phyloP scores from a whole-genome alignment of 345 rosid species.

The Brassica napus region DNA sequence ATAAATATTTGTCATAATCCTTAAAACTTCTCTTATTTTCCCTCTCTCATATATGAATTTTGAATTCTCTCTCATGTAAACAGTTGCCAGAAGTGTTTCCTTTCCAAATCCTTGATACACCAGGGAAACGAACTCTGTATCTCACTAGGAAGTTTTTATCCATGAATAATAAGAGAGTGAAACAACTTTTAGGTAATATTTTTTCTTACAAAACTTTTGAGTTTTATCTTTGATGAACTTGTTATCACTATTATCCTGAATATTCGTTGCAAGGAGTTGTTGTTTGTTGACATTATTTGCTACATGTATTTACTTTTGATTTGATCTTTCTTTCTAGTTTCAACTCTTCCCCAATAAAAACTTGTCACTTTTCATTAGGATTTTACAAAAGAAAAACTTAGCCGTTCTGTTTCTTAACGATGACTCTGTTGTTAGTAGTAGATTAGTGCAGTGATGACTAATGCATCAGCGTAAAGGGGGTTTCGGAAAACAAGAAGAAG shows the following conservation, averaged over 20 bases:
- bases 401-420: background rate
- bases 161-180: conserved; percentile 3
- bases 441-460: too few relatives aligned
- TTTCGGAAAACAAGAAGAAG: too few relatives aligned
- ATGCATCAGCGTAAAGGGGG: background rate
- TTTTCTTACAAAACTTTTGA: background rate
- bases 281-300: too few relatives aligned
- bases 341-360: background rate
- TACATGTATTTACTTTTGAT: background rate
- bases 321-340: background rate
- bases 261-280: background rate
- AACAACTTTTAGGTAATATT: background rate
- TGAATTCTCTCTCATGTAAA: too few relatives aligned
- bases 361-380: background rate
- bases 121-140: conserved; percentile 56
- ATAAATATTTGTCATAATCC: background rate
- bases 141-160: conserved; percentile 45
- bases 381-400: background rate
- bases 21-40: background rate
- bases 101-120: conserved; percentile 55
- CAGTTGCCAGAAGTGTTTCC: conserved; percentile 49
- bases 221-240: conserved; percentile 1
- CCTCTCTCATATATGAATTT: too few relatives aligned
- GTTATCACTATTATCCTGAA: background rate
- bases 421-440: too few relatives aligned